phyloP scores from a whole-genome alignment of 1,284 basidiomycete species.

The Malassezia brasiliensis region DNA sequence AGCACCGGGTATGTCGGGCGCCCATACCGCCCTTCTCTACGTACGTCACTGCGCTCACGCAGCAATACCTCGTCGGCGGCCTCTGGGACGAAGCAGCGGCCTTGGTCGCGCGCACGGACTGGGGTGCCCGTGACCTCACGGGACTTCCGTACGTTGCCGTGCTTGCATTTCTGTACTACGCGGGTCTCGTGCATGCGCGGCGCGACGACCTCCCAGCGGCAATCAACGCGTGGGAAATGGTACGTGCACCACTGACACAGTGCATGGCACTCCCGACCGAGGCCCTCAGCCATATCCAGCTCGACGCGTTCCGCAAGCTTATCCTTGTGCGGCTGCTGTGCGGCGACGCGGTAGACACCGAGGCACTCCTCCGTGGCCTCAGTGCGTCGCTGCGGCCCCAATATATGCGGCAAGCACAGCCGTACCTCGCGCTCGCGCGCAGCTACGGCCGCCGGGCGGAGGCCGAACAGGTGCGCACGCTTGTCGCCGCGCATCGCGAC shows the following conservation, averaged over 20 bases:
- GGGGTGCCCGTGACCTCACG: neutral
- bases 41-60: slow-evolving; percentile 3
- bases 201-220: slow-evolving; percentile 22
- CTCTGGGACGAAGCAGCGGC: neutral
- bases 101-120: neutral
- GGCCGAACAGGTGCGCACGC: neutral
- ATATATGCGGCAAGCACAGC: slow-evolving; percentile 6
- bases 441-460: slow-evolving; percentile 16
- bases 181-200: slow-evolving; percentile 28
- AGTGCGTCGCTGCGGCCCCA: neutral
- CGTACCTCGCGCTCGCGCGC: slow-evolving; percentile 18
- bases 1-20: slow-evolving; percentile 5
- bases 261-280: slow-evolving; percentile 62
- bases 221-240: slow-evolving; percentile 30
- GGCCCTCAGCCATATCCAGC: slow-evolving; percentile 61
- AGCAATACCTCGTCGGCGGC: slow-evolving; percentile 1
- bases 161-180: slow-evolving; percentile 37
- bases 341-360: slow-evolving; percentile 55
- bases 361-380: neutral
- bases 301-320: slow-evolving; percentile 75
- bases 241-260: slow-evolving; percentile 24
- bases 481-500: slow-evolving; percentile 15
- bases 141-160: slow-evolving; percentile 17
- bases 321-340: slow-evolving; percentile 64
- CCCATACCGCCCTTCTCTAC: slow-evolving; percentile 7